Base-by-base conservation (phyloP, 2,329 filamentous ascomycete genomes). In the Davidsoniella eucalypti region DNA sequence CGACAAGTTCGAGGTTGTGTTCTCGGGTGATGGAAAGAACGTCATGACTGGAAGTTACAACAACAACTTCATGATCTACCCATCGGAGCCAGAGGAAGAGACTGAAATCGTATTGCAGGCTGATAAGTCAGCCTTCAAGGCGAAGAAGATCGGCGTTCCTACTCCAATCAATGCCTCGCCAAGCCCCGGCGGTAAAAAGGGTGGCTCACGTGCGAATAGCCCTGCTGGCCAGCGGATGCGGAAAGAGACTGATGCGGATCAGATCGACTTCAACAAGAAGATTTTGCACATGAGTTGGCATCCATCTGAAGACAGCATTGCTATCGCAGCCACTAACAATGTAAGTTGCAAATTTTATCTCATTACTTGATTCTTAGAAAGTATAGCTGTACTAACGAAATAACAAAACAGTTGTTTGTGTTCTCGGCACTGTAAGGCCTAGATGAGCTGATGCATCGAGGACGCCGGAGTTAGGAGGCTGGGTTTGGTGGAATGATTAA, bases 11-110 rank as follows among this genome's bases (percentile, higher is more conserved):
- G 92, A 98, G 67, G 92, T 98, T 40, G 90, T 96, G 48, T 98
- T 98, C 69, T 96, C 90, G 2, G 92, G 92, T 21, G 90, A 96
- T 65, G 87, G 87, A 38, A 93, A 94, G 74, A 96, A 98, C 59
- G 92, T 96, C 57, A 98, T 98, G 92, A 98, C 92, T 5, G 92
- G 92, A 59, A 95, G 87, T 63, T 98, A 98, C 73, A 98, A 98
- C 75, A 98, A 98, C 71, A 98, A 98, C 70, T 96, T 98, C 73
- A 98, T 98, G 92, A 98, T 98, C 62, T 98, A 96, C 65, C 92
- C 92, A 4, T 92, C 88, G 23, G 90, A 96, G 60, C 85, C 88
- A 5, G 86, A 90, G 57, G 93, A 93, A 69, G 92, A 98, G 63
- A 90, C 90, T 2, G 92, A 98, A 66, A 88, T 98, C 44, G 92